Evolutionary conservation across 345 rosid genomes (phyloP), one percentile per base, ranked within the genome.

Genomic region (Hypericum androsaemum): DNA sequence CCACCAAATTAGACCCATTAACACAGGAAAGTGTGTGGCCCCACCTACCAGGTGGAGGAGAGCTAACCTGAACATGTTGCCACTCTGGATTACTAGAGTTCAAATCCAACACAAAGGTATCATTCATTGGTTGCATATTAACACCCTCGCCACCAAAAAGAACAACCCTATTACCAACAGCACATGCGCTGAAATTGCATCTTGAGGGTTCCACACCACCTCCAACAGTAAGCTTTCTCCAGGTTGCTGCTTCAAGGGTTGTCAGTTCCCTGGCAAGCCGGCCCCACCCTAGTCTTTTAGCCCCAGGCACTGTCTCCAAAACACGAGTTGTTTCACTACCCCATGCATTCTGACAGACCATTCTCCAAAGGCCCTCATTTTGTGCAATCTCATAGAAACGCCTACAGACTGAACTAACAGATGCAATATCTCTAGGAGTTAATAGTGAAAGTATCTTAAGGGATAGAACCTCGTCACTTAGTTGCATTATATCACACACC

Each of bases 281-380:
- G 7, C 52, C 52, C 52, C 52, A 48, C 9, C 37, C 52, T 6
- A 48, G 52, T 48, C 52, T 14, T 17, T 48, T 48, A 7, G 52
- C 52, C 15, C 52, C 52, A 8, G 52, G 52, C 35, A 48, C 52
- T 8, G 52, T 16, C 22, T 48, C 52, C 52, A 48, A 22, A 48
- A 48, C 35, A 14, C 52, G 52, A 48, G 52, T 48, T 48, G 52
- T 48, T 10, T 48, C 52, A 10, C 52, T 14, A 6, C 52, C 52
- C 52, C 52, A 48, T 14, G 52, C 52, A 48, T 48, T 48, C 37
- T 48, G 36, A 17, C 36, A 48, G 37, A 48, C 52, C 52, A 48
- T 48, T 48, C 37, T 48, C 52, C 52, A 48, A 22, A 48, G 52
- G 35, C 22, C 52, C 52, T 48, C 52, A 22, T 48, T 16, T 36